phyloP scores from a whole-genome alignment of 176 grass and related monocot genomes.

The Otatea glauca region DNA sequence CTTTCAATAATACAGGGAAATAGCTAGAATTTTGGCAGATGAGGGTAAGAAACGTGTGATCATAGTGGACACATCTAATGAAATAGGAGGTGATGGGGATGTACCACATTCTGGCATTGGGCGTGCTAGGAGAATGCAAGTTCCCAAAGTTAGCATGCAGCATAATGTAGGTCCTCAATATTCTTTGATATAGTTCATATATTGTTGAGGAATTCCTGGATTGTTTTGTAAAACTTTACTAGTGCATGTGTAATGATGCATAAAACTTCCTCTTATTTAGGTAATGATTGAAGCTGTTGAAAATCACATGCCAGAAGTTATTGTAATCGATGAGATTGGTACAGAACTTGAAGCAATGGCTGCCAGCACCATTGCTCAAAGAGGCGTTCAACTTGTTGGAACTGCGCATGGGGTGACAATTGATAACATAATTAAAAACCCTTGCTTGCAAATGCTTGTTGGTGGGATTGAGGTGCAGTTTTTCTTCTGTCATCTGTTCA shows the following conservation, averaged over 20 bases:
- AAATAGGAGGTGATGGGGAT: constrained; percentile 97
- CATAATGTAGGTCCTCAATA: constrained; percentile 67
- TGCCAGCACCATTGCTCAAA: constrained; percentile 98
- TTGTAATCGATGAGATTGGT: constrained; percentile 98
- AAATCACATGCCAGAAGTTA: constrained; percentile 99
- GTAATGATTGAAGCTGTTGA: constrained; percentile 99
- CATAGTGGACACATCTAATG: constrained; percentile 98
- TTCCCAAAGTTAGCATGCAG: constrained; percentile 97
- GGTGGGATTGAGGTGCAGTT: constrained; percentile 90
- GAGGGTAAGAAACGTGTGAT: constrained; percentile 88
- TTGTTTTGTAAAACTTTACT: background rate
- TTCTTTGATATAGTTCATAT: too few relatives aligned
- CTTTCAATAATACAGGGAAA: constrained; percentile 76
- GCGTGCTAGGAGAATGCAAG: constrained; percentile 97
- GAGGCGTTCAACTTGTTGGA: constrained; percentile 96
- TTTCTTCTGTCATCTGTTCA: constrained; percentile 1
- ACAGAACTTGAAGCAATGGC: constrained; percentile 96
- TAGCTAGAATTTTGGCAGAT: constrained; percentile 90
- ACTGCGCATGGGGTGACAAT: constrained; percentile 97
- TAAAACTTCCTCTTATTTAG: constrained; percentile 42
- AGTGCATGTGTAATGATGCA: constrained; percentile 3
- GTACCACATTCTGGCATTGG: constrained; percentile 96
- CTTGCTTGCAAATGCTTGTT: constrained; percentile 90
- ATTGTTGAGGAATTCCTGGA: background rate
- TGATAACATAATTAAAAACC: constrained; percentile 97